Evolutionary conservation across 1,284 basidiomycete species (phyloP), one percentile per base, ranked within the genome.

Genomic region (Ceratobasidium papillatum): DNA sequence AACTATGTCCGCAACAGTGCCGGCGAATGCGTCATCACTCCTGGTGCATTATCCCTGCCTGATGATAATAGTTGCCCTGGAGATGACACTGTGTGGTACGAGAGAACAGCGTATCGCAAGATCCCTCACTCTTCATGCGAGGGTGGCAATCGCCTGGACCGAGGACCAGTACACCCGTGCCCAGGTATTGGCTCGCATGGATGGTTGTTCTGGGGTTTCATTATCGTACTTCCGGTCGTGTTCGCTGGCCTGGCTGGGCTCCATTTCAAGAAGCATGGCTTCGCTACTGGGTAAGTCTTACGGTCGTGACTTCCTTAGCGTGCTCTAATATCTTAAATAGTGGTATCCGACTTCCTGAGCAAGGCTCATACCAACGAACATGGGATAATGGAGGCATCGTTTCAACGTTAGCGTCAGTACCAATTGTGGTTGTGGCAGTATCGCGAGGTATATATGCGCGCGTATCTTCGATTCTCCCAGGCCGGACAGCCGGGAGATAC

Each of bases 31-130:
- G 91, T 93, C 0, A 87, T 95, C 19, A 88, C 90, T 0, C 82
- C 87, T 1, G 94, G 92, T 17, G 91, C 89, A 0, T 81, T 83
- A 7, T 85, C 94, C 0, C 85, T 92, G 5, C 82, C 88, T 3
- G 77, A 86, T 75, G 87, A 92, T 77, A 83, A 89, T 56, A 85
- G 87, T 11, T 96, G 94, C 80, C 83, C 83, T 36, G 85, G 85
- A 66, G 87, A 85, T 36, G 88, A 89, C 43, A 88, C 91, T 8
- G 93, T 86, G 79, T 98, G 96, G 96, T 96, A 95, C 81, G 94
- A 94, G 73, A 90, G 94, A 32, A 98, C 96, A 0, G 84, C 90
- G 8, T 96, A 96, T 80, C 92, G 95, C 76, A 91, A 94, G 82
- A 94, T 97, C 73, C 92, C 92, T 0, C 92, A 92, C 81, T 96